Conservation (phyloP, 1,284 basidiomycete species). For the Cystobasidium pallidum region DNA sequence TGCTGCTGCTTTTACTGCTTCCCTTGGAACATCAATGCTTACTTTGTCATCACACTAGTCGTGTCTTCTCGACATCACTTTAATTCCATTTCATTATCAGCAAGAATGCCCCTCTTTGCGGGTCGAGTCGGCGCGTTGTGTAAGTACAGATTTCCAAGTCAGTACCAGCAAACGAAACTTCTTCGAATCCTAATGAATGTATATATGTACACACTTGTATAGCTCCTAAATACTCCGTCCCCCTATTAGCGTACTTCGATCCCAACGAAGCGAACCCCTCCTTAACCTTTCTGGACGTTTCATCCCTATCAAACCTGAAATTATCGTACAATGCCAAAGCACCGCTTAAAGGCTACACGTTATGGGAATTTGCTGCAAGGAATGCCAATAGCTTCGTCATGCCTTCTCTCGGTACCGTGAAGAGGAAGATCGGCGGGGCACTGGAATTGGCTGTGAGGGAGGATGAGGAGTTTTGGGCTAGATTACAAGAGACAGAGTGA, state of each 20-base stretch:
- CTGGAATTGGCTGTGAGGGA: constrained; percentile 7
- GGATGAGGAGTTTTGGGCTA: constrained; percentile 1
- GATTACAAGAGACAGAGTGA: constrained; percentile 13
- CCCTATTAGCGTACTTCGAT: constrained; percentile 5
- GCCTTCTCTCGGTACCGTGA: background rate
- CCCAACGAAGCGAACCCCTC: background rate
- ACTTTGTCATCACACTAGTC: background rate
- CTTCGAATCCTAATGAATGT: too few relatives aligned
- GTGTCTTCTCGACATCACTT: too few relatives aligned
- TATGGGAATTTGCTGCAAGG: constrained; percentile 28
- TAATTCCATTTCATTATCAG: background rate
- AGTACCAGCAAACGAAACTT: too few relatives aligned
- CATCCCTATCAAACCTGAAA: background rate
- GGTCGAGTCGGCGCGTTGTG: constrained; percentile 2
- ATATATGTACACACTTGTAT: background rate
- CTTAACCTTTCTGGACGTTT: background rate
- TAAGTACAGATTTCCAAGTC: background rate
- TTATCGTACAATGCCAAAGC: background rate
- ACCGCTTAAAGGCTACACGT: constrained; percentile 11
- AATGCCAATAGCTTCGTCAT: background rate
- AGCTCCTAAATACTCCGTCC: background rate
- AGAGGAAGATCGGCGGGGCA: constrained; percentile 5
- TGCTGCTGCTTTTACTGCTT: background rate
- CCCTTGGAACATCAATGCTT: too few relatives aligned
- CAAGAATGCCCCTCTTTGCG: constrained; percentile 10